Evolutionary conservation across 169 alveolate genomes (phyloP).

Genomic region (Amoebophrya sp.): DNA sequence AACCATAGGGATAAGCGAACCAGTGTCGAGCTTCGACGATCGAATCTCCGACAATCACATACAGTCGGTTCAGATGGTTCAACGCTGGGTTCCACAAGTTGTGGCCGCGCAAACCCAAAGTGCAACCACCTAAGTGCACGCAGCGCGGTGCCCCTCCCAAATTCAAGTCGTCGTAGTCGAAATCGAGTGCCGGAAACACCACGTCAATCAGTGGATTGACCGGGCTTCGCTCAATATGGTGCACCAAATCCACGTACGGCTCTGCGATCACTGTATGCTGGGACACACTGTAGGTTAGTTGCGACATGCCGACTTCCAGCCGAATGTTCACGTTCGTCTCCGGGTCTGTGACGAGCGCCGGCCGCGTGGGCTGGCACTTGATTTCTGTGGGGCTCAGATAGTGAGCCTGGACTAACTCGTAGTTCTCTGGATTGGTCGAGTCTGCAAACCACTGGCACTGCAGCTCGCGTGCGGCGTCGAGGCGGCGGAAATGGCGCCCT

Average conservation of each 20-base stretch:
- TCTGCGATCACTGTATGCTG: not conserved
- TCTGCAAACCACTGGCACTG: conserved; percentile 27
- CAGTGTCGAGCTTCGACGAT: conserved; percentile 14
- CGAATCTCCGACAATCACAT: conserved; percentile 33
- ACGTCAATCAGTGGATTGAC: not conserved
- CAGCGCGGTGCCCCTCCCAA: conserved; percentile 23
- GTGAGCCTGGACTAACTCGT: conserved; percentile 33
- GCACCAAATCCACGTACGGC: not conserved
- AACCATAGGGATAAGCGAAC: not conserved
- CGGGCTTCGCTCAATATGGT: not conserved
- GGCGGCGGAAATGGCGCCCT: not conserved
- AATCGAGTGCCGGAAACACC: not conserved
- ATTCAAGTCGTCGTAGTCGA: conserved; percentile 13
- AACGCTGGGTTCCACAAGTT: not conserved
- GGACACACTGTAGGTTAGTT: not conserved
- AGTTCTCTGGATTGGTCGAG: not conserved
- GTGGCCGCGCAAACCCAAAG: conserved; percentile 12
- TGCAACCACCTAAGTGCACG: not conserved
- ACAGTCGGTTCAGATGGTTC: conserved; percentile 15
- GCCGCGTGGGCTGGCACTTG: conserved; percentile 2
- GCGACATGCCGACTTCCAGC: not conserved
- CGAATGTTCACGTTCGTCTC: not conserved
- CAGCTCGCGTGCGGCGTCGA: not conserved
- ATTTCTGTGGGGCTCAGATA: not conserved
- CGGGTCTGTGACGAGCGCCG: not conserved